Evolutionary conservation across 2,329 filamentous ascomycete species (phyloP).

Genomic region (Calonectria naviculata): DNA sequence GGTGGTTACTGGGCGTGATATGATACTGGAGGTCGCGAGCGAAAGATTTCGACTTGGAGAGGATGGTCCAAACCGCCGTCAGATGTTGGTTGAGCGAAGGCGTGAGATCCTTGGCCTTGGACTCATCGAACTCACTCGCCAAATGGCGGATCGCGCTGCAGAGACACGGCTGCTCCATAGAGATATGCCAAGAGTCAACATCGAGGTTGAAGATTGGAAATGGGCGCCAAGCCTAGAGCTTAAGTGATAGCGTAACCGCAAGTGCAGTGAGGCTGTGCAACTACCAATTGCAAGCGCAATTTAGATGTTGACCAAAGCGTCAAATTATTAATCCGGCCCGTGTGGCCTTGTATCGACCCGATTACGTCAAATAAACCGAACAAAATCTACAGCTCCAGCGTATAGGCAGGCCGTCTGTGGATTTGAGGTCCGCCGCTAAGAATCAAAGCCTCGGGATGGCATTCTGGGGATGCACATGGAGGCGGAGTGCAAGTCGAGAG

Average conservation of each 20-base stretch:
- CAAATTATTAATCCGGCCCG: slow-evolving; percentile 1
- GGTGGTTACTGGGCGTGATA: slow-evolving; percentile 43
- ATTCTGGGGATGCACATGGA: background rate
- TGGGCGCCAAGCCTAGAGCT: background rate
- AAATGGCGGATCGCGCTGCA: slow-evolving; percentile 38
- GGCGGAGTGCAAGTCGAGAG: background rate
- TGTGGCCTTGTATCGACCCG: background rate
- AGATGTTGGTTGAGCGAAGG: slow-evolving; percentile 42
- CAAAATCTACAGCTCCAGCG: background rate
- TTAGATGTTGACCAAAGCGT: background rate
- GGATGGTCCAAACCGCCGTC: slow-evolving; percentile 35
- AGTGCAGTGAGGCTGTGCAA: background rate
- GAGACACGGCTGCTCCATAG: slow-evolving; percentile 30
- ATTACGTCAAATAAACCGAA: background rate
- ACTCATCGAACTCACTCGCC: slow-evolving; percentile 35
- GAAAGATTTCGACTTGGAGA: slow-evolving; percentile 42
- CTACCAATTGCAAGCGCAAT: background rate
- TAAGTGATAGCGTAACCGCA: slow-evolving; percentile 5
- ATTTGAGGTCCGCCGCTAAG: no score
- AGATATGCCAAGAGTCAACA: slow-evolving; percentile 8
- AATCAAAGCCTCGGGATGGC: no score
- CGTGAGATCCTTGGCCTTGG: slow-evolving; percentile 32
- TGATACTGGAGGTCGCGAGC: slow-evolving; percentile 44
- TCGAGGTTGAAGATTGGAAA: background rate
- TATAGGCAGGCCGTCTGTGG: no score